These are phyloP conservation scores for Colletotrichum euphorbiae DNA, from an alignment of 2,329 filamentous ascomycete species.

Conservation along the genomic window DNA sequence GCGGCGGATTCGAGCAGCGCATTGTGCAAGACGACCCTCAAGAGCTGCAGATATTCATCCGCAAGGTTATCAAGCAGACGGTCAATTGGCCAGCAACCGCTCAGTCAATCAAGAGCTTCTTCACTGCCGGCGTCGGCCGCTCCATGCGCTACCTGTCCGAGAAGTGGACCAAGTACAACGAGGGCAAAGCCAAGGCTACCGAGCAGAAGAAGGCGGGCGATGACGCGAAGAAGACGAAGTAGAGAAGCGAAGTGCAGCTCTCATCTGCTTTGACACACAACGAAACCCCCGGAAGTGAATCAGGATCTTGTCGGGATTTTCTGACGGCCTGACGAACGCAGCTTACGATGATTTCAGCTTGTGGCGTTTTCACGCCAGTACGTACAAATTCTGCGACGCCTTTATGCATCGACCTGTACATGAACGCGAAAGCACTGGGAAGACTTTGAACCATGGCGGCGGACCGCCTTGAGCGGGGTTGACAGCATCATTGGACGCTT, in stretches of 20 bases:
- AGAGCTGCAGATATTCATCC: conserved; percentile 77
- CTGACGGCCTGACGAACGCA: not conserved
- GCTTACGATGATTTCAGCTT: not conserved
- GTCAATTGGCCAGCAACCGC: conserved; percentile 92
- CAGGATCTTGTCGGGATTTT: too few species aligned
- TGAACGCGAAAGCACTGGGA: not conserved
- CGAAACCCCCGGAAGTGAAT: too few species aligned
- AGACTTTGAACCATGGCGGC: not conserved
- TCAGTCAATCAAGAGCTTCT: conserved; percentile 84
- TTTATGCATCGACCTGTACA: conserved; percentile 17
- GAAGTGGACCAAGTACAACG: conserved; percentile 77
- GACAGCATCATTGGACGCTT: not conserved
- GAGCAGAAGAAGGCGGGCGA: conserved; percentile 42
- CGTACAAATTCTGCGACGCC: conserved; percentile 10
- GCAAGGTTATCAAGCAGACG: conserved; percentile 84
- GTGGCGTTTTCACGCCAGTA: conserved; percentile 11
- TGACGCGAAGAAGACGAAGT: conserved; percentile 22
- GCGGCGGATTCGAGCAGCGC: conserved; percentile 85
- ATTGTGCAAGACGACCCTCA: conserved; percentile 78
- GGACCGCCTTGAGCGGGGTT: not conserved
- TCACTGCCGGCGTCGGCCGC: conserved; percentile 80
- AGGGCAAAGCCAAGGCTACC: conserved; percentile 52
- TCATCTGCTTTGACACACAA: too few species aligned
- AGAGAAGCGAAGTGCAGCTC: not conserved
- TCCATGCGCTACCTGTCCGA: conserved; percentile 83